These are phyloP conservation scores for Alternaria triticina DNA, from an alignment of 2,329 filamentous ascomycete genomes.

Conservation along the genomic window DNA sequence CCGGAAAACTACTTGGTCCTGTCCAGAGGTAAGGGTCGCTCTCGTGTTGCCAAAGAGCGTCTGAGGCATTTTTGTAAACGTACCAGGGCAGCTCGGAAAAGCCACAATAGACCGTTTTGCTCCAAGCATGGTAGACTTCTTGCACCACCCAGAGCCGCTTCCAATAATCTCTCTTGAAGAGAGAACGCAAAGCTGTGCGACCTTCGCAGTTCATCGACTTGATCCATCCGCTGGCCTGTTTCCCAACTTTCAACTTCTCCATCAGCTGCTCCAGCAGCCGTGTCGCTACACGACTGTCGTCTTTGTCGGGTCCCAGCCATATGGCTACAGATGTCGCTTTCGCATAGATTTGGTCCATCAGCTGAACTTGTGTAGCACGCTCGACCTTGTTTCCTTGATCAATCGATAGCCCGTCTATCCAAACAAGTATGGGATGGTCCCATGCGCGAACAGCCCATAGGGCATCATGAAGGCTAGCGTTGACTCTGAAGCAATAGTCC, in stretches of 20 bases:
- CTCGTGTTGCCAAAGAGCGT: background rate
- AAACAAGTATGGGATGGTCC: background rate
- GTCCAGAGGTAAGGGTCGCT: background rate
- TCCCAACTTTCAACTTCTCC: too few relatives aligned
- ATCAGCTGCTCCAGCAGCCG: too few relatives aligned
- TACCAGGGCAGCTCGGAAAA: background rate
- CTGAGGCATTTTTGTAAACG: background rate
- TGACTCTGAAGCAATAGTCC: too few relatives aligned
- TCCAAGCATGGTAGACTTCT: fast-evolving
- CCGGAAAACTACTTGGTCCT: background rate
- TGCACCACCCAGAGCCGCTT: background rate
- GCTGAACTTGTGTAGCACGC: background rate
- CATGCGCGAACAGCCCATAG: background rate
- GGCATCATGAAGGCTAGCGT: background rate
- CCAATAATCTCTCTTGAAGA: background rate
- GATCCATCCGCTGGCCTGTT: too few relatives aligned
- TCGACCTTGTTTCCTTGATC: background rate
- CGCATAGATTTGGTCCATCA: background rate
- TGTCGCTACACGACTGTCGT: too few relatives aligned
- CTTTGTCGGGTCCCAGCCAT: too few relatives aligned
- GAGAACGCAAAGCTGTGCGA: too few relatives aligned
- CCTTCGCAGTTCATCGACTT: too few relatives aligned
- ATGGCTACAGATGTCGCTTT: background rate
- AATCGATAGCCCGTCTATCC: background rate
- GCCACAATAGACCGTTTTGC: background rate